phyloP scores from a whole-genome alignment of 345 rosid genomes.

The Eucalyptus erythrocorys region DNA sequence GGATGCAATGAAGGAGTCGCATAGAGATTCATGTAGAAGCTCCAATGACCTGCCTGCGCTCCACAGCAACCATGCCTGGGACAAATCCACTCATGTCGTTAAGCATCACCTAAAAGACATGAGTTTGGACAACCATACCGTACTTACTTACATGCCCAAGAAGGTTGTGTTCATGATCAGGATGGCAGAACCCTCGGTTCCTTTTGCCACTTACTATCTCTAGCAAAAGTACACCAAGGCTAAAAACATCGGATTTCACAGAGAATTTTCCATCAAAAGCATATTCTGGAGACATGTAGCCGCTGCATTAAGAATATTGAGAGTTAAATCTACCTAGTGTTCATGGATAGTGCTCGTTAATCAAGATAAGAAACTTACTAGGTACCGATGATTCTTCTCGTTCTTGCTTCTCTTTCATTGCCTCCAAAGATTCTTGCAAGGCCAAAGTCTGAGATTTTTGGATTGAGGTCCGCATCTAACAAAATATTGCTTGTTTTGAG shows the following conservation, averaged over 20 bases:
- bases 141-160: constrained; percentile 1
- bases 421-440: neutral
- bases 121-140: neutral
- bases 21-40: no score
- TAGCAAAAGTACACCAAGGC: neutral
- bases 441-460: neutral
- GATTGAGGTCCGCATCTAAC: neutral
- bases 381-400: neutral
- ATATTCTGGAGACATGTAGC: neutral
- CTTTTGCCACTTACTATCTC: constrained; percentile 3
- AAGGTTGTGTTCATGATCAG: neutral
- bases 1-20: no score
- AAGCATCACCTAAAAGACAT: neutral
- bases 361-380: neutral
- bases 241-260: neutral
- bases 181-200: constrained; percentile 1
- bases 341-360: neutral
- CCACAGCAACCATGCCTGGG: no score
- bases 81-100: no score
- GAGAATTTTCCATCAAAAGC: neutral
- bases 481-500: neutral
- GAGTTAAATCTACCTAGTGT: neutral
- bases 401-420: neutral
- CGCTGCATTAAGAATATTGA: neutral
- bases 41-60: no score